Evolutionary conservation across 495 filamentous ascomycete genomes (phyloP).

Genomic region (Talaromyces adpressus): DNA sequence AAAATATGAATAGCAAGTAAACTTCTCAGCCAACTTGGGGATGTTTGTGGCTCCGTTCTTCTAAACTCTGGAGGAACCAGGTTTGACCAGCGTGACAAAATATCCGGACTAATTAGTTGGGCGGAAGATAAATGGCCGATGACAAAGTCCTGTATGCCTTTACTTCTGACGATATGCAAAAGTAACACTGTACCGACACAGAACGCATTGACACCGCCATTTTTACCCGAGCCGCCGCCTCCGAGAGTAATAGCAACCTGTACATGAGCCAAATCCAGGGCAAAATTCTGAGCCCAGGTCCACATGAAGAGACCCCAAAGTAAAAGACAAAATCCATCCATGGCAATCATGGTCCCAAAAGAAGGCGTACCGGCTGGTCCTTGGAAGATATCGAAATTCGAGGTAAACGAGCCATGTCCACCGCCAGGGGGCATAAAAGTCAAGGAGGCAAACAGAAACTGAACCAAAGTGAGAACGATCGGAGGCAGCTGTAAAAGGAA

Average conservation of each 20-base stretch:
- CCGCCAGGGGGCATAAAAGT: conserved; percentile 81
- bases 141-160: conserved; percentile 48
- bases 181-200: conserved; percentile 74
- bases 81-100: conserved; percentile 37
- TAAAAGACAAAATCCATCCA: conserved; percentile 72
- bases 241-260: conserved; percentile 92
- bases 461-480: conserved; percentile 80
- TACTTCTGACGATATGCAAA: conserved; percentile 57
- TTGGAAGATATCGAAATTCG: conserved; percentile 68
- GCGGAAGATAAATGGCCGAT: conserved; percentile 37
- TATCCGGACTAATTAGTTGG: conserved; percentile 37
- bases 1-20: conserved; percentile 81
- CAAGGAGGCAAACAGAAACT: conserved; percentile 86
- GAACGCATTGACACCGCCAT: conserved; percentile 62
- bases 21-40: conserved; percentile 51
- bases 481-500: conserved; percentile 95
- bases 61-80: conserved; percentile 37
- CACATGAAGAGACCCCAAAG: conserved; percentile 83
- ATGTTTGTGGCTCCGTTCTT: conserved; percentile 38
- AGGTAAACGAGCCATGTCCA: conserved; percentile 41
- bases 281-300: conserved; percentile 79
- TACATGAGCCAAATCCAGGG: conserved; percentile 90
- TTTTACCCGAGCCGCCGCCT: conserved; percentile 71
- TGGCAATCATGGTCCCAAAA: conserved; percentile 69
- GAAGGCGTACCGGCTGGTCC: conserved; percentile 67